phyloP scores from a whole-genome alignment of 805 yeast species.

The Metschnikowia peoriensis region DNA sequence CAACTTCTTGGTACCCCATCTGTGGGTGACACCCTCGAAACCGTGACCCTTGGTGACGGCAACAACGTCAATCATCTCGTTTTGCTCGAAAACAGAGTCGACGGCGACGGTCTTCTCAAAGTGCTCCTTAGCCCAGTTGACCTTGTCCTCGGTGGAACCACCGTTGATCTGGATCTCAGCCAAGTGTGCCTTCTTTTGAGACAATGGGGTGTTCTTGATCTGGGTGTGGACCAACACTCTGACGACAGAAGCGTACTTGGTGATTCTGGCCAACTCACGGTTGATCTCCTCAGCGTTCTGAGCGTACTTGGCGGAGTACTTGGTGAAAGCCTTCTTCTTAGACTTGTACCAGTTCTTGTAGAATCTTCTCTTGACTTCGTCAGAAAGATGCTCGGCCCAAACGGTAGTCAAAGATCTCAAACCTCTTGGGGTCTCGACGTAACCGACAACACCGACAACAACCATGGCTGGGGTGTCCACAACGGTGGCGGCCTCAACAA shows the following conservation, averaged over 20 bases:
- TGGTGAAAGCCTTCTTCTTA: slow-evolving; percentile 99
- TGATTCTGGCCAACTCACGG: slow-evolving; percentile 97
- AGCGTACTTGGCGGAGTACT: slow-evolving; percentile 98
- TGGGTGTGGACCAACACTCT: slow-evolving; percentile 99
- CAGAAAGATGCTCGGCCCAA: slow-evolving; percentile 99
- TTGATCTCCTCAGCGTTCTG: slow-evolving; percentile 83
- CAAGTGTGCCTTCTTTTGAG: slow-evolving; percentile 99
- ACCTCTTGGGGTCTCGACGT: slow-evolving; percentile 99
- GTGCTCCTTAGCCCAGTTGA: slow-evolving; percentile 98
- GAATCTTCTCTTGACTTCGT: slow-evolving; percentile 99
- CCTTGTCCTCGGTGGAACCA: slow-evolving; percentile 97
- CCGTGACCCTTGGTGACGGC: slow-evolving; percentile 99
- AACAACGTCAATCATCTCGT: slow-evolving; percentile 97
- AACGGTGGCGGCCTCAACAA: slow-evolving; percentile 98
- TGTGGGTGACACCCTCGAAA: slow-evolving; percentile 99
- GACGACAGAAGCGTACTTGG: slow-evolving; percentile 96
- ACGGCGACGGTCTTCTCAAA: slow-evolving; percentile 98
- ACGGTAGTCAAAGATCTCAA: slow-evolving; percentile 98
- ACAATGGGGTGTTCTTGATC: slow-evolving; percentile 97
- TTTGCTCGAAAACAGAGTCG: slow-evolving; percentile 95
- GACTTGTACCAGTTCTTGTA: slow-evolving; percentile 99
- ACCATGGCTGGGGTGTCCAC: slow-evolving; percentile 99
- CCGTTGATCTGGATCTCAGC: slow-evolving; percentile 99
- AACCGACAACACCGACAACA: slow-evolving; percentile 99
- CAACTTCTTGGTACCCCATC: slow-evolving; percentile 99